Conservation (phyloP, 805 yeast species). For the Torulaspora maleeae region DNA sequence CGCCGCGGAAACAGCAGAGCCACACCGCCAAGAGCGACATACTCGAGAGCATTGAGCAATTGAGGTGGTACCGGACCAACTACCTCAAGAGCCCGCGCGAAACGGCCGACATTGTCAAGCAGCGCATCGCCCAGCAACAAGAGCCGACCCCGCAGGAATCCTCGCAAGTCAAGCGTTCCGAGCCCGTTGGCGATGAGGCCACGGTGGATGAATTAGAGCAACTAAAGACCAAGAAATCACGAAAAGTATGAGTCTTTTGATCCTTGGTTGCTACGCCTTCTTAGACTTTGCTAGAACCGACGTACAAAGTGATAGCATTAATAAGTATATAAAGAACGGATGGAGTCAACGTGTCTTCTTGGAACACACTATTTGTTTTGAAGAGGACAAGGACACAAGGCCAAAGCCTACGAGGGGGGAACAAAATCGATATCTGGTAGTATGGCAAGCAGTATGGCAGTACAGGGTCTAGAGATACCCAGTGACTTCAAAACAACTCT, state of each 20-base stretch:
- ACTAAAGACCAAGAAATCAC: conserved; percentile 1
- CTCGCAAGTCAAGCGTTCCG: neutral
- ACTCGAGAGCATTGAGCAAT: conserved; percentile 78
- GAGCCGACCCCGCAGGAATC: neutral
- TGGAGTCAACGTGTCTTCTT: neutral
- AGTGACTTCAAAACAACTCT: conserved; percentile 46
- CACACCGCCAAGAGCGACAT: conserved; percentile 93
- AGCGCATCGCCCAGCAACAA: neutral
- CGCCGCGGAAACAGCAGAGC: conserved; percentile 60
- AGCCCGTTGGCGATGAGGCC: neutral
- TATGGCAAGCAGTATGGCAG: neutral
- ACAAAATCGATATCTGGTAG: neutral
- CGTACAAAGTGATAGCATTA: neutral
- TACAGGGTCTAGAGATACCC: conserved; percentile 27
- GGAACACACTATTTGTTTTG: neutral
- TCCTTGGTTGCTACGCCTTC: neutral
- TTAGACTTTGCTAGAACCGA: neutral
- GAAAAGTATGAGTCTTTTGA: neutral
- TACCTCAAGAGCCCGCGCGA: conserved; percentile 42
- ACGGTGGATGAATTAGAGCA: neutral
- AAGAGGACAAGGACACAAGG: conserved; percentile 1
- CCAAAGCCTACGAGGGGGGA: neutral
- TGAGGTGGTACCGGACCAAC: conserved; percentile 68
- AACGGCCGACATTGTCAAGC: conserved; percentile 3
- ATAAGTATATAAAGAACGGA: neutral